Evolutionary conservation across 1,139 yeast genomes (phyloP), one percentile per base, ranked within the genome.

Genomic region (Candida freyschussii): DNA sequence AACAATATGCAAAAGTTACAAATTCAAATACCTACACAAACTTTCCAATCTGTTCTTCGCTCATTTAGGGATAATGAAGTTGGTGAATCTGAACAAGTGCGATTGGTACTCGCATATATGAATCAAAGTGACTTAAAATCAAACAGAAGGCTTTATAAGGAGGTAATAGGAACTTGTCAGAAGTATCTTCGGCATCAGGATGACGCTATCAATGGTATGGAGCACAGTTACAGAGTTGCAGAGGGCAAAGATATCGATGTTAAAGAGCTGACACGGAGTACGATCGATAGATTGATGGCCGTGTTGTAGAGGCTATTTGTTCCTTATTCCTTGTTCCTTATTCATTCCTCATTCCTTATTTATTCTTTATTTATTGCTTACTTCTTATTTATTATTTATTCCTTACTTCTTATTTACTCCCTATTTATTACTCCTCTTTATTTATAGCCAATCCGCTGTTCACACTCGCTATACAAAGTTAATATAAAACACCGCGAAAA

Each of bases 201-300:
- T 7, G 29, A 24, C 2, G 13, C n/a, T 8, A 30, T 29, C 3
- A 26, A 30, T 30, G 42, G 36, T 16, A 25, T 39, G 8, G 39
- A 31, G 17, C 28, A 30, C 18, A 24, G 34, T 4, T 39, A 40
- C 38, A 32, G 16, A 11, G 4, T n/a, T n/a, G n/a, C 17, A 26
- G 16, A 17, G 24, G 8, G 22, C 13, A 5, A 17, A 12, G 14
- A 19, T 7, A 14, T 27, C 21, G 33, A 35, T 19, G 7, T 35
- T 13, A 13, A 22, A 12, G 23, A 14, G 12, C 15, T 35, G 20
- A 31, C 33, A n/a, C n/a, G n/a, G n/a, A n/a, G n/a, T n/a, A n/a
- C n/a, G n/a, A n/a, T 2, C 8, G 17, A 10, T 13, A 28, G 18
- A 31, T 19, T 17, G 21, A 30, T 7, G 21, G 15, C 6, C 27